Conservation (phyloP, 2,329 filamentous ascomycete species). For the Aureobasidium subglaciale region DNA sequence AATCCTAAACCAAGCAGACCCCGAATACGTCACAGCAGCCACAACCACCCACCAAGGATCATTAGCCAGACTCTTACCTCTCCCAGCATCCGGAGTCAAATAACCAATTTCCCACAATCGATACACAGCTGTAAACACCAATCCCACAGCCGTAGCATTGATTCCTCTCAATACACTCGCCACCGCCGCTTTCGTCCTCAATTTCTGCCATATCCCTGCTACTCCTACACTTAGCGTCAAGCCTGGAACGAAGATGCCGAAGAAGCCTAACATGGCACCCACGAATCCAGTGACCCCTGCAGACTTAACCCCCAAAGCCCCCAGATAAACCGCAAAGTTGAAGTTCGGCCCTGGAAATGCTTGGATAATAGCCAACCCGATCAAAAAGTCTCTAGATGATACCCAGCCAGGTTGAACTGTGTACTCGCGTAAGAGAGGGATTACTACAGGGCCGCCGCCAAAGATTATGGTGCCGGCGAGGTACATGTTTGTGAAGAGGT, state of each 20-base stretch:
- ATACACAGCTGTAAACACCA: slow-evolving; percentile 41
- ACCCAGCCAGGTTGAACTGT: slow-evolving; percentile 65
- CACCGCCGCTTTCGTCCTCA: slow-evolving; percentile 31
- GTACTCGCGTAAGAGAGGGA: slow-evolving; percentile 36
- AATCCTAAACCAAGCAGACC: slow-evolving; percentile 34
- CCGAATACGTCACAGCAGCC: slow-evolving; percentile 34
- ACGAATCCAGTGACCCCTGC: slow-evolving; percentile 25
- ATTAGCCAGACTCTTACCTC: slow-evolving; percentile 30
- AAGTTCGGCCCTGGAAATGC: slow-evolving; percentile 60
- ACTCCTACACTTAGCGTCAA: slow-evolving; percentile 32
- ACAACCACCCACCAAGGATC: slow-evolving; percentile 43
- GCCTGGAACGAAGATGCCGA: slow-evolving; percentile 37
- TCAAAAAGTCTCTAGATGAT: slow-evolving; percentile 60
- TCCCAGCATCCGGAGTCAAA: slow-evolving; percentile 29
- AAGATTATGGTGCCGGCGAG: slow-evolving; percentile 59
- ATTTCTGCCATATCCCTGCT: slow-evolving; percentile 33
- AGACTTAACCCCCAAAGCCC: slow-evolving; percentile 31
- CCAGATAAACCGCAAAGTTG: slow-evolving; percentile 44
- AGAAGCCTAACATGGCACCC: slow-evolving; percentile 33
- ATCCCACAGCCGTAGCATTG: slow-evolving; percentile 36
- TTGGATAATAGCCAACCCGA: slow-evolving; percentile 65
- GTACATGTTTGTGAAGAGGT: slow-evolving; percentile 65
- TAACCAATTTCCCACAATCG: slow-evolving; percentile 39
- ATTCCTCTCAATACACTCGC: slow-evolving; percentile 32
- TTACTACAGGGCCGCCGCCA: slow-evolving; percentile 40